phyloP scores from a whole-genome alignment of 2,329 filamentous ascomycete species.

The Graphiopsis chlorocephala region DNA sequence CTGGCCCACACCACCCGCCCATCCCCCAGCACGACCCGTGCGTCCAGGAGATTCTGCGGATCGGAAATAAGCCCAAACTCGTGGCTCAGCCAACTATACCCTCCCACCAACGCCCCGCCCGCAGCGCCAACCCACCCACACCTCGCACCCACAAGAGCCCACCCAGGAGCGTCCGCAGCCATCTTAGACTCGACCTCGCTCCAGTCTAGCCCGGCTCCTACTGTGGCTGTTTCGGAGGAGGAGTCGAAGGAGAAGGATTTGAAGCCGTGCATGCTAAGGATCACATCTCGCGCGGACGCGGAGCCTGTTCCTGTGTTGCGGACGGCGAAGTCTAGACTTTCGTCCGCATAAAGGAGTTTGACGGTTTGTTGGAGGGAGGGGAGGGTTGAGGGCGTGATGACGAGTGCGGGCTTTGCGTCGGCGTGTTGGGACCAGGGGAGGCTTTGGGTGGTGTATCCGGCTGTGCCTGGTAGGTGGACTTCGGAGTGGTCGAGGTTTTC shows the following conservation, averaged over 20 bases:
- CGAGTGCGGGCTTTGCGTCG: slow-evolving; percentile 34
- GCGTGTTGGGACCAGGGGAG: slow-evolving; percentile 36
- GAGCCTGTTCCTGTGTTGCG: slow-evolving; percentile 38
- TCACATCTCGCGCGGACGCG: slow-evolving; percentile 37
- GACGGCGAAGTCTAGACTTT: slow-evolving; percentile 38
- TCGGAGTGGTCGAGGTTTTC: slow-evolving; percentile 12
- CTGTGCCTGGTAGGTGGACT: slow-evolving; percentile 17
- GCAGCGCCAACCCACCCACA: slow-evolving; percentile 41
- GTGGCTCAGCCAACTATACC: slow-evolving; percentile 40
- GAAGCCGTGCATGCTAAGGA: slow-evolving; percentile 40
- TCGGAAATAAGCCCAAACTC: slow-evolving; percentile 41
- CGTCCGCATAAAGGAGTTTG: slow-evolving; percentile 31
- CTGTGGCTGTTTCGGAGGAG: slow-evolving; percentile 30
- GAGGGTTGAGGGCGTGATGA: slow-evolving; percentile 34
- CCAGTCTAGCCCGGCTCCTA: slow-evolving; percentile 41
- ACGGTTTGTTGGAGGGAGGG: slow-evolving; percentile 33
- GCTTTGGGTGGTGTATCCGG: slow-evolving; percentile 19
- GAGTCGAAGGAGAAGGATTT: slow-evolving; percentile 37
- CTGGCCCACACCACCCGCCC: slow-evolving; percentile 40
- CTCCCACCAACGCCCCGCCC: slow-evolving; percentile 38
- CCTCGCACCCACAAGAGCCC: slow-evolving; percentile 37
- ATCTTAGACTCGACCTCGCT: slow-evolving; percentile 37
- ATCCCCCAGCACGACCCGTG: slow-evolving; percentile 38
- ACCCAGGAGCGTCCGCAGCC: slow-evolving; percentile 35
- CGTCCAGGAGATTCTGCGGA: slow-evolving; percentile 42